phyloP scores from a whole-genome alignment of 495 filamentous ascomycete genomes.

The Amniculicola lignicola region DNA sequence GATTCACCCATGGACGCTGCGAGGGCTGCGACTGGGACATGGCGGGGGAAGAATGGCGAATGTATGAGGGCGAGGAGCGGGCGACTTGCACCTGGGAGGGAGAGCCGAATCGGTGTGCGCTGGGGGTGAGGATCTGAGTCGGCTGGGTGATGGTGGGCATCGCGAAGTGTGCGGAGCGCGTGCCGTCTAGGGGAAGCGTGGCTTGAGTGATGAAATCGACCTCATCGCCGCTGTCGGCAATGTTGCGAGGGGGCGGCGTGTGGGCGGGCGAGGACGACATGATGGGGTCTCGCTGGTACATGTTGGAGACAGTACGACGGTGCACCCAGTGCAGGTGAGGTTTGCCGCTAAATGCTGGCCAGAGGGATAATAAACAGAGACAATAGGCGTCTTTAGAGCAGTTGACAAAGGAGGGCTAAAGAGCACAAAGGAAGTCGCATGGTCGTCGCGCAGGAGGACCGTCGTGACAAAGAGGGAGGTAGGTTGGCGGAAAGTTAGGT shows the following conservation, averaged over 20 bases:
- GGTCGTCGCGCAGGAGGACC: neutral
- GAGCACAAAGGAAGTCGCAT: neutral
- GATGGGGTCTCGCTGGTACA: slow-evolving; percentile 24
- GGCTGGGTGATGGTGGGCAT: slow-evolving; percentile 25
- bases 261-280: slow-evolving; percentile 18
- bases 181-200: slow-evolving; percentile 44
- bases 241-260: slow-evolving; percentile 3
- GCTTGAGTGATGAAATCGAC: slow-evolving; percentile 55
- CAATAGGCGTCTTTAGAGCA: neutral
- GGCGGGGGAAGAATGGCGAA: slow-evolving; percentile 22
- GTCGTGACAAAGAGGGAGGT: neutral
- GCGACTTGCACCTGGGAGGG: slow-evolving; percentile 67
- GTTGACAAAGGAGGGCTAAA: too few relatives aligned
- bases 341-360: neutral
- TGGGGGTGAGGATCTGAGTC: slow-evolving; percentile 37
- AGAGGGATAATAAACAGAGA: neutral
- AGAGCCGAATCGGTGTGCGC: neutral
- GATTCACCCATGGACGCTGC: neutral
- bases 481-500: too few relatives aligned
- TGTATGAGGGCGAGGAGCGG: slow-evolving; percentile 48
- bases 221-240: slow-evolving; percentile 47
- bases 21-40: slow-evolving; percentile 5
- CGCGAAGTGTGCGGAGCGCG: slow-evolving; percentile 9
- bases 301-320: slow-evolving; percentile 14
- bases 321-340: neutral